Percentiles rank a stretch among this genome's conserved stretches.
These are phyloP conservation scores for Candida pseudocylindracea DNA, from an alignment of 1,139 yeast genomes.

Conservation along the genomic window DNA sequence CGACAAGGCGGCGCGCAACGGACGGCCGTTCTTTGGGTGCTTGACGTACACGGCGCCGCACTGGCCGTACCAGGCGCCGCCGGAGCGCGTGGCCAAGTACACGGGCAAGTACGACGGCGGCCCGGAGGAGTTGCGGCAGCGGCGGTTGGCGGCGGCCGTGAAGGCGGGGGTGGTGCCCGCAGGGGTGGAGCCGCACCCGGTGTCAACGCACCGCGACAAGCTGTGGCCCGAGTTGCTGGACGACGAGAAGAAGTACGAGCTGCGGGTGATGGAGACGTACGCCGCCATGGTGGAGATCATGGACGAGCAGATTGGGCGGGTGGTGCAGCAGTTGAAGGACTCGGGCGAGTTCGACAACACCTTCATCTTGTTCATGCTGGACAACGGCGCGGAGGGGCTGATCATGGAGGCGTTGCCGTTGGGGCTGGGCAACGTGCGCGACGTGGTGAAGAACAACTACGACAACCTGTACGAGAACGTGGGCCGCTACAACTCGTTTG, in stretches of 20 bases:
- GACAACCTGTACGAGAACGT: slow-evolving; percentile 22
- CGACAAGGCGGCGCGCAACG: slow-evolving; percentile 8
- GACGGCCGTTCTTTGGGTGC: slow-evolving; percentile 27
- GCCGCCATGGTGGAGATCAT: slow-evolving; percentile 40
- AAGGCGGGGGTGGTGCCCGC: slow-evolving; percentile 21
- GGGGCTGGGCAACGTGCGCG: slow-evolving; percentile 8
- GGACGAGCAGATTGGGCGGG: slow-evolving; percentile 24
- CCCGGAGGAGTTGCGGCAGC: slow-evolving; percentile 17
- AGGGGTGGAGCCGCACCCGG: slow-evolving; percentile 21
- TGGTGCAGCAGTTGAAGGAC: slow-evolving; percentile 14
- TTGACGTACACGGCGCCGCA: slow-evolving; percentile 38
- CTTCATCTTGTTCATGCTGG: slow-evolving; percentile 30
- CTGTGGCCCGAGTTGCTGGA: slow-evolving; percentile 18
- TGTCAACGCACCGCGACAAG: slow-evolving; percentile 15
- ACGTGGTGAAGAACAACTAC: slow-evolving; percentile 11
- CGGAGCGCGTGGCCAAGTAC: slow-evolving; percentile 20
- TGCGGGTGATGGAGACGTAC: slow-evolving; percentile 27
- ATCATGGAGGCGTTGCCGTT: slow-evolving; percentile 29
- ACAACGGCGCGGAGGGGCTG: slow-evolving; percentile 42
- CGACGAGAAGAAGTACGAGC: slow-evolving; percentile 12
- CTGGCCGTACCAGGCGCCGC: slow-evolving; percentile 40
- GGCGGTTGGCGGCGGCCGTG: slow-evolving; percentile 15
- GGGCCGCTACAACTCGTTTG: slow-evolving; percentile 24
- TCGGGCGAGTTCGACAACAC: slow-evolving; percentile 26
- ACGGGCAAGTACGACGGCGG: slow-evolving; percentile 25